These are phyloP conservation scores for Colletotrichum theobromicola DNA, from an alignment of 2,329 filamentous ascomycete genomes.

Conservation along the genomic window DNA sequence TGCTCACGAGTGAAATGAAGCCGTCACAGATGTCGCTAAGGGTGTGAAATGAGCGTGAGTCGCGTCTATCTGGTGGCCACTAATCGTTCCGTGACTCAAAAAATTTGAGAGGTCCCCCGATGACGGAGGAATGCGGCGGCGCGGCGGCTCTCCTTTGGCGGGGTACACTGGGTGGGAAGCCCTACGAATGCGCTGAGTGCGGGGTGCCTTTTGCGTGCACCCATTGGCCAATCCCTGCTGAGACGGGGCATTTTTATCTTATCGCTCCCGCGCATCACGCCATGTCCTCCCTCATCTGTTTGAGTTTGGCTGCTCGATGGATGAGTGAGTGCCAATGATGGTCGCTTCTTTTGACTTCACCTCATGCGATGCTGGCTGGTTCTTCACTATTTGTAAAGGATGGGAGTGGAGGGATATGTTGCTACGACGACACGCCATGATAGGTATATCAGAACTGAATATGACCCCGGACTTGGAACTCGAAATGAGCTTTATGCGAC, in stretches of 20 bases:
- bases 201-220: neutral
- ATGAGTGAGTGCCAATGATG: neutral
- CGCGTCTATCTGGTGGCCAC: neutral
- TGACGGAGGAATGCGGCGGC: neutral
- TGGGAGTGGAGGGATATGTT: neutral
- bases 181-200: slow-evolving; percentile 9
- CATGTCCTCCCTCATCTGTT: neutral
- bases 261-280: slow-evolving; percentile 2
- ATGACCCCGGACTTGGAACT: neutral
- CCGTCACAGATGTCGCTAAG: neutral
- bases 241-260: neutral
- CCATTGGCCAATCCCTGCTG: slow-evolving; percentile 5
- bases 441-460: neutral
- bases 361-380: neutral
- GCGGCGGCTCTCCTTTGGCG: slow-evolving; percentile 4
- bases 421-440: neutral
- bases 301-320: neutral
- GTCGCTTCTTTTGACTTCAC: neutral
- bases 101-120: slow-evolving; percentile 12
- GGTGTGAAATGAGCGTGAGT: neutral
- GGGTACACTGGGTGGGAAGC: neutral
- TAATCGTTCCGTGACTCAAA: slow-evolving; percentile 8
- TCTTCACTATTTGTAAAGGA: neutral
- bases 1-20: neutral
- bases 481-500: neutral